Base-by-base conservation (phyloP, 1,284 basidiomycete genomes). In the Earliella scabrosa region DNA sequence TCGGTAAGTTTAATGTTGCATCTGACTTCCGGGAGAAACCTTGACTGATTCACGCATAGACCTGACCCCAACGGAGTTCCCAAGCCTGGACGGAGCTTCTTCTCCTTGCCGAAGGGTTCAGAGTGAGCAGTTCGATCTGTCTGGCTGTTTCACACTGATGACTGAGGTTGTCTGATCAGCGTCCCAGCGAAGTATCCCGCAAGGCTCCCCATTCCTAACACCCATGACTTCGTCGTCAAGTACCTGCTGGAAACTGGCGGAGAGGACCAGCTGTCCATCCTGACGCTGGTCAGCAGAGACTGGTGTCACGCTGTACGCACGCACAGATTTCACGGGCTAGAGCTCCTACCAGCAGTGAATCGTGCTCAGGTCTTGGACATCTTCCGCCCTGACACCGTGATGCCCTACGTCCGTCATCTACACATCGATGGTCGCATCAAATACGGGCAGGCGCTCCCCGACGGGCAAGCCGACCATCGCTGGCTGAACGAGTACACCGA, bases 111-210 rank as follows among this genome's bases (percentile, higher is more conserved):
- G 1, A 11, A 21, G 6, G 45, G 52, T n/a, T 40, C 52, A 27
- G 45, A 47, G 52, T 53, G 32, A 26, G 52, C 27, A 18, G 11
- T 11, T 18, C 10, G 3, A 21, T n/a, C 18, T 14, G n/a, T 8
- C 4, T 16, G 13, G 8, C 18, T 2, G 14, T 9, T 16, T 13
- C 14, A 7, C 2, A 3, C 16, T 8, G n/a, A 20, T 50, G 49
- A 43, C 35, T n/a, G 27, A 26, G 9, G 16, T 43, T 18, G 18
- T 10, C 14, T 24, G 20, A 35, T 5, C 38, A 57, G 55, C 23
- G 55, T 53, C 11, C 55, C 50, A 6, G 50, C 49, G 5, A 56
- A 43, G 45, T 51, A 43, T 34, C 49, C 49, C 21, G 39, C 43
- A 10, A 51, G 21, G 32, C 14, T 32, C 5, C 32, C 45, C 10